Evolutionary conservation across 352 stramenopile species (phyloP).

Genomic region (Globisporangium apiculatum): DNA sequence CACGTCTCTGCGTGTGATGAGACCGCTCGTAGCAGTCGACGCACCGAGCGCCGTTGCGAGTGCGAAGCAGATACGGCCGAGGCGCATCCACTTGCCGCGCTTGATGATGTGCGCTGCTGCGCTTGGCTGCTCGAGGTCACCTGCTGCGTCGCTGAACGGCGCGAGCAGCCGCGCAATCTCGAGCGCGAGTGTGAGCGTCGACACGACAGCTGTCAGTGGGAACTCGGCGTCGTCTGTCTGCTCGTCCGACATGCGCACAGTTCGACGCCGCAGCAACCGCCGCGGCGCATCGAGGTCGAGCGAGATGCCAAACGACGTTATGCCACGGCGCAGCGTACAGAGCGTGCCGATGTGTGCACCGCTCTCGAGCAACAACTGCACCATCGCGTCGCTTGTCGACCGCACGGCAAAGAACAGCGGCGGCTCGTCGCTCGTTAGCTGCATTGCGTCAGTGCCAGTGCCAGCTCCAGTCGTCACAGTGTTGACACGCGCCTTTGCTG

Average conservation of each 20-base stretch:
- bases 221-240: background rate
- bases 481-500: slow-evolving; percentile 30
- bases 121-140: background rate
- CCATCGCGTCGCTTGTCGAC: slow-evolving; percentile 35
- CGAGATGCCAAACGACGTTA: slow-evolving; percentile 31
- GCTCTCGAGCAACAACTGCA: slow-evolving; percentile 35
- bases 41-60: slow-evolving; percentile 27
- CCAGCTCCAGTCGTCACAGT: too few species aligned
- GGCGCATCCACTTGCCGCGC: slow-evolving; percentile 27
- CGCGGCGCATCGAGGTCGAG: slow-evolving; percentile 9
- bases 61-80: slow-evolving; percentile 31
- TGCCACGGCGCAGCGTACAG: slow-evolving; percentile 30
- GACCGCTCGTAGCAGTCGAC: slow-evolving; percentile 22
- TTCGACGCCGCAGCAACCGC: background rate
- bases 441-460: slow-evolving; percentile 12
- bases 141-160: slow-evolving; percentile 17
- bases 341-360: slow-evolving; percentile 31
- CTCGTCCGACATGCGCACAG: background rate
- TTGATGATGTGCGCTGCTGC: slow-evolving; percentile 11
- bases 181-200: slow-evolving; percentile 42
- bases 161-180: slow-evolving; percentile 22
- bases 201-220: slow-evolving; percentile 16
- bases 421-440: slow-evolving; percentile 28
- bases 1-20: slow-evolving; percentile 45
- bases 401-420: slow-evolving; percentile 58